These are phyloP conservation scores for Phytopythium aichiense DNA, from an alignment of 352 stramenopile species.

Conservation along the genomic window DNA sequence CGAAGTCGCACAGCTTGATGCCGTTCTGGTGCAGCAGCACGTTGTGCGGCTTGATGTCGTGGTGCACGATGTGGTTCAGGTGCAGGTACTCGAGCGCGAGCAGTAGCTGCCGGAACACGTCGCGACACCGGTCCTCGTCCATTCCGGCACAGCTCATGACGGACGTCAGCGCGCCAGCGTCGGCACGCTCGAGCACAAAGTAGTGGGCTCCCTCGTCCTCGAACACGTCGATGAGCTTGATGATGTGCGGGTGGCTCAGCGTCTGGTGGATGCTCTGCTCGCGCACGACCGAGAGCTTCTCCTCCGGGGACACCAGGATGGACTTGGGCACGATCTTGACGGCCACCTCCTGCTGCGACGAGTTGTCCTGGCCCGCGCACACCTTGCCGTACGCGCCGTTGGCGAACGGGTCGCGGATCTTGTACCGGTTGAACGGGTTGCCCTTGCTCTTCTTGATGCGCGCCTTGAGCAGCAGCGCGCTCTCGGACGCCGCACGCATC, in stretches of 20 bases:
- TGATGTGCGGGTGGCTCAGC: constrained; percentile 65
- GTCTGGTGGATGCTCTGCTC: constrained; percentile 67
- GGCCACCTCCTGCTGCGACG: constrained; percentile 52
- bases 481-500: constrained; percentile 28
- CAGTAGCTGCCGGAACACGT: constrained; percentile 57
- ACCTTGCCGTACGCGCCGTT: constrained; percentile 68
- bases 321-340: constrained; percentile 80
- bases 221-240: constrained; percentile 71
- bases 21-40: constrained; percentile 54
- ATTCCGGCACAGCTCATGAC: constrained; percentile 48
- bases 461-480: constrained; percentile 33
- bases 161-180: constrained; percentile 48
- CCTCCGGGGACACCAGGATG: constrained; percentile 58
- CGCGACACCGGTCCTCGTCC: constrained; percentile 40
- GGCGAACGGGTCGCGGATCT: constrained; percentile 71
- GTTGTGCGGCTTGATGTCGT: constrained; percentile 90
- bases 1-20: constrained; percentile 84
- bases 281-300: constrained; percentile 71
- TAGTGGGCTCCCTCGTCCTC: constrained; percentile 73
- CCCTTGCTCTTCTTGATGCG: constrained; percentile 65
- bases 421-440: constrained; percentile 24
- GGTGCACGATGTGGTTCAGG: constrained; percentile 80
- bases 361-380: constrained; percentile 42
- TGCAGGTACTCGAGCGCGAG: constrained; percentile 67
- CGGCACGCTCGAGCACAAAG: constrained; percentile 65